A percentile compares a stretch with the other conserved stretches of the same genome.
Evolutionary conservation across 305 asterid genomes (phyloP).

Genomic region (Solanum hybrid): DNA sequence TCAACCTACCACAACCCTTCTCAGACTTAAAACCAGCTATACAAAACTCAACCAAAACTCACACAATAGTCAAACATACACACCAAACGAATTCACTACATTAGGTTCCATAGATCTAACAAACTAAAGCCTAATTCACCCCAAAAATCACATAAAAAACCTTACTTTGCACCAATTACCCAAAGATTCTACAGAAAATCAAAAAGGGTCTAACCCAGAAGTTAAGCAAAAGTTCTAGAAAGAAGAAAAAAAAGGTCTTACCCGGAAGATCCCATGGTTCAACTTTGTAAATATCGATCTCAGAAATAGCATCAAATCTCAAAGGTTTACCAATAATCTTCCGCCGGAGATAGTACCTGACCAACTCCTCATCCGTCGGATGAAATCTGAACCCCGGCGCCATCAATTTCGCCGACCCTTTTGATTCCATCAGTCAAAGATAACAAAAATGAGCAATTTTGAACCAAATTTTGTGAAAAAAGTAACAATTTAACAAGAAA

Average conservation of each 20-base stretch:
- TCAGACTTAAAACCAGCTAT: background rate
- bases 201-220: conserved; percentile 36
- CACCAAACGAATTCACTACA: background rate
- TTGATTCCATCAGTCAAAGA: conserved; percentile 21
- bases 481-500: background rate
- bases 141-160: background rate
- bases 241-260: conserved; percentile 4
- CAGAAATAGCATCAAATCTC: conserved; percentile 67
- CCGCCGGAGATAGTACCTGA: conserved; percentile 67
- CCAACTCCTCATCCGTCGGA: conserved; percentile 98
- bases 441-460: background rate
- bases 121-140: background rate
- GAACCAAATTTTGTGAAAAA: background rate
- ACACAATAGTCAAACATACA: background rate
- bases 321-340: conserved; percentile 65
- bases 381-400: conserved; percentile 96
- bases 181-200: background rate
- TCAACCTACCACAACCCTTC: background rate
- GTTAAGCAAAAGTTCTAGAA: background rate
- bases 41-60: background rate
- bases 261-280: conserved; percentile 99
- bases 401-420: conserved; percentile 27
- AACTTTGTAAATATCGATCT: conserved; percentile 75
- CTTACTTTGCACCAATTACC: background rate
- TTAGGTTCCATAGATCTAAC: background rate